Base-by-base conservation (phyloP, 805 yeast species). In the Barnettozyma wickerhamii region DNA sequence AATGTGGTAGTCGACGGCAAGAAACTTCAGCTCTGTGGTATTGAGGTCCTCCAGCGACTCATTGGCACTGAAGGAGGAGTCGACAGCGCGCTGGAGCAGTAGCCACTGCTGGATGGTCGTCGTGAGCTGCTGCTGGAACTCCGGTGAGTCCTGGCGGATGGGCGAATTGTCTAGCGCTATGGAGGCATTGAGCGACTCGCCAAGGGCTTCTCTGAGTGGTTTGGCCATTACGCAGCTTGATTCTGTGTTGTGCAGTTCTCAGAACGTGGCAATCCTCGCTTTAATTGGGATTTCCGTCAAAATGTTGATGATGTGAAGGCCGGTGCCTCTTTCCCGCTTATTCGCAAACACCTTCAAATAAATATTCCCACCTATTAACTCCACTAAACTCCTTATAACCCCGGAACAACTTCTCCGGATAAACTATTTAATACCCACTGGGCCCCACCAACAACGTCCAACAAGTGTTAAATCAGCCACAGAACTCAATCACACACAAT, bases 11-110 rank as follows among this genome's bases (percentile, higher is more conserved):
- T 80, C 79, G 2, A 83, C 54, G 5, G 75, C 64, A 15, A 86
- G 56, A 48, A 74, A 84, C 42, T 76, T 77, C 15, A 89, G 56
- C 33, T 84, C 78, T 5, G 64, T 57, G 1, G 95, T 82, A 30
- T 74, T 67, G 10, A 89, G 53, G 51, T 89, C 97, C 1, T 79
- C 84, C 3, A 84, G 43, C 0, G 70, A 54, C 56, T 89, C 96
- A 58, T 87, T 87, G 10, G 64, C 62, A 51, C 91, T 83, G 63
- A 85, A 88, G n/a, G 18, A 18, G 10, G 32, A 21, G 6, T 26
- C 24, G 19, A 88, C 58, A 3, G 78, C 68, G 14, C 79, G 60
- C n/a, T 64, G 62, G 26, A 83, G 57, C n/a, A 64, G 51, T n/a
- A 66, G 50, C 50, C 79, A 66, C 37, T 66, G 63, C 19, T 65